These are phyloP conservation scores for Yueomyces sp. DNA, from an alignment of 1,139 yeast genomes.

Conservation along the genomic window DNA sequence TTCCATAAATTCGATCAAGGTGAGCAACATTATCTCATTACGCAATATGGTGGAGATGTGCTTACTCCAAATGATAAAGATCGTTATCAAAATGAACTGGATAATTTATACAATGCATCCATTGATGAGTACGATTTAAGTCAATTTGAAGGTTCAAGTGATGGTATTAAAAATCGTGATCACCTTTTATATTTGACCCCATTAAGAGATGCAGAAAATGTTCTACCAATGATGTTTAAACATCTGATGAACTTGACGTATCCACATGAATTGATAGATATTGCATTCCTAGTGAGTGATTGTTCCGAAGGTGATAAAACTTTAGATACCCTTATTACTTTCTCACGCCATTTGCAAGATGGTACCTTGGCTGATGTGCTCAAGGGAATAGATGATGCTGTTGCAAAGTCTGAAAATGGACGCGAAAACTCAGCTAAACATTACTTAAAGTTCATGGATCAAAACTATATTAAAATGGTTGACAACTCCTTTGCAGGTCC, in stretches of 20 bases:
- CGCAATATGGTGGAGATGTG: constrained; percentile 21
- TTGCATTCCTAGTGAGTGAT: constrained; percentile 78
- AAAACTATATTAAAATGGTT: constrained; percentile 45
- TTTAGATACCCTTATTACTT: constrained; percentile 51
- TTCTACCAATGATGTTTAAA: constrained; percentile 71
- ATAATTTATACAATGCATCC: constrained; percentile 21
- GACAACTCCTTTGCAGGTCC: constrained; percentile 49
- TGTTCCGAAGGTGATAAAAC: constrained; percentile 70
- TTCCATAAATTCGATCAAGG: constrained; percentile 27
- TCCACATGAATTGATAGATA: constrained; percentile 68
- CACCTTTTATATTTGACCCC: constrained; percentile 65
- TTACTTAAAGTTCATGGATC: constrained; percentile 58
- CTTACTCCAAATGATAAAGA: constrained; percentile 15
- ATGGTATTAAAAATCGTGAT: constrained; percentile 48
- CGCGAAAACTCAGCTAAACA: constrained; percentile 49
- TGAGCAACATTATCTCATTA: constrained; percentile 23
- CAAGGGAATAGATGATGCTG: constrained; percentile 36
- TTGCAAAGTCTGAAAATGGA: constrained; percentile 38
- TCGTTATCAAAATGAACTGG: constrained; percentile 14
- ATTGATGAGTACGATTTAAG: constrained; percentile 54
- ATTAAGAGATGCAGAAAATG: constrained; percentile 68
- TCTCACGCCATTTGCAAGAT: constrained; percentile 54
- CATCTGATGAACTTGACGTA: constrained; percentile 78
- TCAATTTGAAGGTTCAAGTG: constrained; percentile 40
- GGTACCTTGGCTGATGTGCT: constrained; percentile 44